Base-by-base conservation (phyloP, 2,329 filamentous ascomycete genomes). In the Cladosporium phlei region DNA sequence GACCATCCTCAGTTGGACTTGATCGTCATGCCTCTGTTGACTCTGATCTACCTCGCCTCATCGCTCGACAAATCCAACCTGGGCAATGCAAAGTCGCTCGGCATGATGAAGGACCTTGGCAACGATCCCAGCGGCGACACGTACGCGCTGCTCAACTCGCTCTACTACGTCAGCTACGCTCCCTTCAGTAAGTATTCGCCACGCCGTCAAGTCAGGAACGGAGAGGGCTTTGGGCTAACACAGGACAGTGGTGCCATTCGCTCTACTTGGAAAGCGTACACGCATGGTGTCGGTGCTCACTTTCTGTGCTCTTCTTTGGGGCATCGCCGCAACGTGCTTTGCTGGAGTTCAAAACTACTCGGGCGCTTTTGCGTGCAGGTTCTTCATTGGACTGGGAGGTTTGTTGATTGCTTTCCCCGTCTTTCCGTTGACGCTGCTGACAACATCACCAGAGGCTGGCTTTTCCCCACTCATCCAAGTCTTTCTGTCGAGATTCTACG, bases 51-150 rank as follows among this genome's bases (percentile, higher is more conserved):
- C 19, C 47, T 49, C 27, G 29, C 42, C 24, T 40, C 42, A 60
- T 67, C 70, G 4, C 64, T 74, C 4, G 73, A 76, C 55, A 75
- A 75, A 46, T 66, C 67, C 2, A 65, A 66, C 45, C 49, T 66
- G 27, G 61, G 47, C 12, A 49, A 49, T 25, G 47, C 47, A 32
- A 49, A 49, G 42, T 37, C 42, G 12, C 29, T 49, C 10, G 47
- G 47, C 17, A 46, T 49, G 47, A 49, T 49, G 47, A 42, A 49
- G 4, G 47, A 49, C 10, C 28, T 49, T n/a, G 47, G 47, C 24
- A 44, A 49, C 19, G 47, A 49, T 49, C 47, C 47, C 22, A 46
- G 11, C 5, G 47, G 47, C 29, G 19, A 42, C 2, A 49, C 47
- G 10, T 49, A 49, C 14, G 47, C 47, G 4, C 12, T 49, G 16